Evolutionary conservation across 805 yeast species (phyloP), one percentile per base, ranked within the genome.

Genomic region (Ogataea zsoltii): DNA sequence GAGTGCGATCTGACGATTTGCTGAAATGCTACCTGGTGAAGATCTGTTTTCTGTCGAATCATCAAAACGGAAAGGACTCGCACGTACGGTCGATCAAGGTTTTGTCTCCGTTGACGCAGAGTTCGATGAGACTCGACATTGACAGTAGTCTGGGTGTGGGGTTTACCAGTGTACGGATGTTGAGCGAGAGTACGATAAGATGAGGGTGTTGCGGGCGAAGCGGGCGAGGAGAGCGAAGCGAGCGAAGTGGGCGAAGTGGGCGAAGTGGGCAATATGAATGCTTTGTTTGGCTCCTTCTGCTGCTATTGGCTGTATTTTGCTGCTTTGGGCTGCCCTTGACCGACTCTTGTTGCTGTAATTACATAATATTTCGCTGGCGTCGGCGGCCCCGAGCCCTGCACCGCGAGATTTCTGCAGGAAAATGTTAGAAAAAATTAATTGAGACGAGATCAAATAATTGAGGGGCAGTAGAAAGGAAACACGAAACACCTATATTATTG

Each of bases 31-130:
- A 82, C 55, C 68, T 82, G 50, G 66, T 89, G 11, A 76, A 86
- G 48, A 54, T 90, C 13, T 61, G 75, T n/a, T 72, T 89, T 5
- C 61, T 78, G 7, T 77, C 87, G 1, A 94, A 95, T 57, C 96
- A 89, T 57, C 97, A 91, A 60, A 90, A 88, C 60, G 99, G 99
- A 37, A 94, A 92, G 60, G 99, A 94, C 63, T 84, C 96, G 0
- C 98, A 90, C 62, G 70, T 94, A 10, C 67, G 99, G 38, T 85
- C 90, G 0, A 72, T 91, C 14, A 79, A 80, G 71, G 63, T 88
- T 56, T 70, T 81, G 63, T 68, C 79, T 7, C 75, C 75, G 5
- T 55, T 59, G 14, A 58, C 65, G 41, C 54, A 58, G 10, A 62
- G 48, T 33, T 52, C 58, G 5, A 49, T 61, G 47, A 46, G 52